A percentile compares a stretch with the other conserved stretches of the same genome.
phyloP scores from a whole-genome alignment of 2,329 filamentous ascomycete genomes.

The Aureobasidium sp. region DNA sequence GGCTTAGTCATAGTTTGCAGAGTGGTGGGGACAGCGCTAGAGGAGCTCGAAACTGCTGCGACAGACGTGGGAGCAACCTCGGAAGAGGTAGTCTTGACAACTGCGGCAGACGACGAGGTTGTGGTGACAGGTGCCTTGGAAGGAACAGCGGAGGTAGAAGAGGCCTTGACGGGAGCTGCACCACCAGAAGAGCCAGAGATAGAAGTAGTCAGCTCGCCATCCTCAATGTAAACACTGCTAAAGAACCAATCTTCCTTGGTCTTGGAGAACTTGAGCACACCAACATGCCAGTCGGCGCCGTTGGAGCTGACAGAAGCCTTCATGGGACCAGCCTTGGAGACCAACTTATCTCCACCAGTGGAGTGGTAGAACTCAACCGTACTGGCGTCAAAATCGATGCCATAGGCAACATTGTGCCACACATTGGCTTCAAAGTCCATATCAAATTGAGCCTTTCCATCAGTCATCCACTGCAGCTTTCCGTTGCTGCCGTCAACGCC shows the following conservation, averaged over 20 bases:
- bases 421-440: slow-evolving; percentile 52
- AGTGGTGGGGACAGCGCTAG: not conserved
- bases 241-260: slow-evolving; percentile 63
- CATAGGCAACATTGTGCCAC: slow-evolving; percentile 71
- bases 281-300: slow-evolving; percentile 65
- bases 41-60: not conserved
- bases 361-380: slow-evolving; percentile 64
- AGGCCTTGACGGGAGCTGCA: slow-evolving; percentile 1
- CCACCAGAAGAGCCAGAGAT: slow-evolving; percentile 18
- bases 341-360: slow-evolving; percentile 50
- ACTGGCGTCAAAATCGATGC: slow-evolving; percentile 57
- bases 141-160: not conserved
- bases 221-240: slow-evolving; percentile 63
- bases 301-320: slow-evolving; percentile 53
- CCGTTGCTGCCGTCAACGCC: slow-evolving; percentile 38
- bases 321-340: slow-evolving; percentile 52
- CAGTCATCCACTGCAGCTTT: slow-evolving; percentile 56
- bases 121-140: not conserved
- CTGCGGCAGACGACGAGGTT: not conserved
- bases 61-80: not conserved
- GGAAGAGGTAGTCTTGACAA: not conserved
- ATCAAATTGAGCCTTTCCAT: slow-evolving; percentile 54
- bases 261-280: slow-evolving; percentile 56
- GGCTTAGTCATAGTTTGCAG: not conserved
- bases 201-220: slow-evolving; percentile 33